Percentiles rank a stretch among this genome's conserved stretches.
These are phyloP conservation scores for Penicillium sclerotiorum DNA, from an alignment of 2,329 filamentous ascomycete genomes.

Conservation along the genomic window DNA sequence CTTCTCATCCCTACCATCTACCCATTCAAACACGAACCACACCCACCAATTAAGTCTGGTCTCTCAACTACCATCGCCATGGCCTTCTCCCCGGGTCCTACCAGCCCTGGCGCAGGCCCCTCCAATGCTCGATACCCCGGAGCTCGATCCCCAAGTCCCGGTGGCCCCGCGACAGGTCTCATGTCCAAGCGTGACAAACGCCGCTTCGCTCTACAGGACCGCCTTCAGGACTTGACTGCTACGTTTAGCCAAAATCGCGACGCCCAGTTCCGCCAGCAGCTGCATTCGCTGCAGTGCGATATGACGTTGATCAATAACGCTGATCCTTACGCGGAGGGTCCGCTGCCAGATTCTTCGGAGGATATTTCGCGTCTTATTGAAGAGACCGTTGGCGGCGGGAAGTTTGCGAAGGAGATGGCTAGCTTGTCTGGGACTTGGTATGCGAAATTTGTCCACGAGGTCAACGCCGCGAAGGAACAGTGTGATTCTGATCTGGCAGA, in stretches of 20 bases:
- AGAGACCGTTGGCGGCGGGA: constrained; percentile 59
- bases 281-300: constrained; percentile 89
- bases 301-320: constrained; percentile 83
- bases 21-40: neutral
- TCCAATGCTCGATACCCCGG: constrained; percentile 16
- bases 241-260: constrained; percentile 81
- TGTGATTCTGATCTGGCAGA: constrained; percentile 80
- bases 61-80: constrained; percentile 4
- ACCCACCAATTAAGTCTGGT: neutral
- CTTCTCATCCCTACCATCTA: neutral
- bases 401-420: constrained; percentile 68
- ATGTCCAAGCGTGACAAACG: constrained; percentile 88
- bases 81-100: constrained; percentile 24
- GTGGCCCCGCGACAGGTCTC: constrained; percentile 35
- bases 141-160: constrained; percentile 34
- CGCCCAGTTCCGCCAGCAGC: constrained; percentile 81
- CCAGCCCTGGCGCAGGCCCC: constrained; percentile 21
- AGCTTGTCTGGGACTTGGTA: constrained; percentile 76
- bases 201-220: constrained; percentile 78
- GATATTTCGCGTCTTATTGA: constrained; percentile 67
- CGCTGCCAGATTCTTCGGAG: constrained; percentile 67
- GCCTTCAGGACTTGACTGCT: constrained; percentile 72
- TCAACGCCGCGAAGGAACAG: constrained; percentile 86
- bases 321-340: constrained; percentile 73
- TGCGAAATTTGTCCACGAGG: constrained; percentile 78